phyloP scores from a whole-genome alignment of 2,329 filamentous ascomycete species.

The Hysterium pulicare region DNA sequence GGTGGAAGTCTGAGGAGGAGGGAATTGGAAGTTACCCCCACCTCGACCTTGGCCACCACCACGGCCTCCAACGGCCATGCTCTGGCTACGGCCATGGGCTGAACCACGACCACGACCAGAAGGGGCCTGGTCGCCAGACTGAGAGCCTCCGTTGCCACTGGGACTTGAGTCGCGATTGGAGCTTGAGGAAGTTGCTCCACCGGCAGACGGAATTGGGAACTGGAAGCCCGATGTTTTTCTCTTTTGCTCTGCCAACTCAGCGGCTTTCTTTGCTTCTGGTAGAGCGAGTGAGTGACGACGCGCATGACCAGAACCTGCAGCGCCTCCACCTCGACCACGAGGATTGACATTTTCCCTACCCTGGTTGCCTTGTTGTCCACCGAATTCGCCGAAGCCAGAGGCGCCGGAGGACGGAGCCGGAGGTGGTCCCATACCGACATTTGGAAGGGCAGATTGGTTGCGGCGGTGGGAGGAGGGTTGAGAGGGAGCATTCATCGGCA shows the following conservation, averaged over 20 bases:
- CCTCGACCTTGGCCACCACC: slow-evolving; percentile 60
- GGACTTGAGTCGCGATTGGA: slow-evolving; percentile 57
- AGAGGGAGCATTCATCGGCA: slow-evolving; percentile 70
- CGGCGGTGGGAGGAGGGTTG: slow-evolving; percentile 87
- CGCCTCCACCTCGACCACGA: slow-evolving; percentile 69
- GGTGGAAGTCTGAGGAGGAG: slow-evolving; percentile 50
- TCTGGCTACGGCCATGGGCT: slow-evolving; percentile 75
- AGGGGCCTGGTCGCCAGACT: slow-evolving; percentile 24
- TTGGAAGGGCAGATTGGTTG: slow-evolving; percentile 95
- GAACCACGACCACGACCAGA: slow-evolving; percentile 46
- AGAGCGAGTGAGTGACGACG: slow-evolving; percentile 91
- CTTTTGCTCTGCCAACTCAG: slow-evolving; percentile 94
- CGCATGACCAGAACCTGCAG: slow-evolving; percentile 72
- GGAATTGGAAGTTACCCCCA: slow-evolving; percentile 71
- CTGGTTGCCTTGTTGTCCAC: slow-evolving; percentile 54
- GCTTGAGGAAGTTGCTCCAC: slow-evolving; percentile 47
- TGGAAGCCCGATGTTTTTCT: slow-evolving; percentile 91
- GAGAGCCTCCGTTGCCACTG: slow-evolving; percentile 38
- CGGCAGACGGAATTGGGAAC: slow-evolving; percentile 75
- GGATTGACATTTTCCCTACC: slow-evolving; percentile 65
- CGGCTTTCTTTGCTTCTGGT: slow-evolving; percentile 95
- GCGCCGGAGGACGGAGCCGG: slow-evolving; percentile 88
- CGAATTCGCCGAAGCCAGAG: slow-evolving; percentile 82
- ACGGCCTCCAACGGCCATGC: slow-evolving; percentile 74
- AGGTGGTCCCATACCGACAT: slow-evolving; percentile 84